A percentile compares a stretch with the other conserved stretches of the same genome.
Evolutionary conservation across 2,329 filamentous ascomycete genomes (phyloP).

Genomic region (Sporothrix pallida): DNA sequence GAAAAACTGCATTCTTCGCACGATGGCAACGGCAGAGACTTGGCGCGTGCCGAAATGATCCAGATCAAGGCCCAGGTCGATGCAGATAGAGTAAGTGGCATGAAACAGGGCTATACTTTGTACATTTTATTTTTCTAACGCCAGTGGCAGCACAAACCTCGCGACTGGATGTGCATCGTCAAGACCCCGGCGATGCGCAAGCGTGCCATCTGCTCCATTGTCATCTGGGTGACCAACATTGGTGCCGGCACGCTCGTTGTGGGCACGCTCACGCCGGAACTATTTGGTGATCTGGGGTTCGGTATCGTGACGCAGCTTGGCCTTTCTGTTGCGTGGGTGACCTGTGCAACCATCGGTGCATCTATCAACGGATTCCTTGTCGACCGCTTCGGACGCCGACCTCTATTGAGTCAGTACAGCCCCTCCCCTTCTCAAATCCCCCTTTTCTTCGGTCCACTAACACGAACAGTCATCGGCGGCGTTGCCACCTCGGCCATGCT

Average conservation of each 20-base stretch:
- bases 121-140: not conserved
- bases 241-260: constrained; percentile 1
- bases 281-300: constrained; percentile 15
- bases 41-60: constrained; percentile 6
- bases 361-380: constrained; percentile 11
- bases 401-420: not conserved
- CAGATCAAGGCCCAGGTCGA: constrained; percentile 23
- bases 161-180: constrained; percentile 4
- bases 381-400: not conserved
- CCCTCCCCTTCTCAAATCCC: no score
- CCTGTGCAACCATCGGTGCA: not conserved
- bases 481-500: constrained; percentile 5
- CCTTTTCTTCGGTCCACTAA: not conserved
- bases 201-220: constrained; percentile 13
- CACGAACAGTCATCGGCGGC: not conserved
- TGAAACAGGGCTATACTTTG: not conserved
- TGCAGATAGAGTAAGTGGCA: not conserved
- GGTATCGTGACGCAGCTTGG: not conserved
- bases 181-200: not conserved
- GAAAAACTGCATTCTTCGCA: not conserved
- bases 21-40: not conserved
- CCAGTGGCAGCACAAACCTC: not conserved
- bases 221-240: constrained; percentile 21
- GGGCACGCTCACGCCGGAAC: not conserved
- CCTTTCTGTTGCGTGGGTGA: not conserved